Conservation (phyloP, 805 yeast species). For the Candida succiphila region DNA sequence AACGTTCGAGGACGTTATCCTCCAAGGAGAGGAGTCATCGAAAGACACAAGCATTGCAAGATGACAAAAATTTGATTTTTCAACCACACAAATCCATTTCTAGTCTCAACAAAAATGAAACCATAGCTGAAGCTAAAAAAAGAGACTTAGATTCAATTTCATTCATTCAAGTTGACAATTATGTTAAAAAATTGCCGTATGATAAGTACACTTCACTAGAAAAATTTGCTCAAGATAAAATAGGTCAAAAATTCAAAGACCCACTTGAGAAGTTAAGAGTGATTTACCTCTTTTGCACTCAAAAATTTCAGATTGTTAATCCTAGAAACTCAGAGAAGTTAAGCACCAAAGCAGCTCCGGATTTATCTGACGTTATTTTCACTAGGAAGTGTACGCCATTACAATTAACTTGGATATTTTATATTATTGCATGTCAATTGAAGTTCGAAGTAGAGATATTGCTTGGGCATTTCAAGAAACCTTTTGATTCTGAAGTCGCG, state of each 20-base stretch:
- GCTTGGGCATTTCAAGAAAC: constrained; percentile 75
- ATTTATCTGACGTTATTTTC: constrained; percentile 18
- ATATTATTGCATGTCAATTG: constrained; percentile 58
- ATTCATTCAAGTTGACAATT: constrained; percentile 32
- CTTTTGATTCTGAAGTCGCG: constrained; percentile 44
- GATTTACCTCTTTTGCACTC: constrained; percentile 50
- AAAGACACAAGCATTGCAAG: constrained; percentile 50
- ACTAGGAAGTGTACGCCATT: constrained; percentile 25
- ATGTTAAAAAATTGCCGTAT: constrained; percentile 25
- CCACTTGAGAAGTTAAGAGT: constrained; percentile 58
- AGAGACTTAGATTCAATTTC: constrained; percentile 14
- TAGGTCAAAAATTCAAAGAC: constrained; percentile 41
- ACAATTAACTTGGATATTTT: constrained; percentile 71
- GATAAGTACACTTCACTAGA: constrained; percentile 37
- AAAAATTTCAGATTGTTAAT: constrained; percentile 40
- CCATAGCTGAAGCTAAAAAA: constrained; percentile 5
- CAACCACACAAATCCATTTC: constrained; percentile 48
- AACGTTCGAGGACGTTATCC: constrained; percentile 64
- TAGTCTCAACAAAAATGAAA: constrained; percentile 38
- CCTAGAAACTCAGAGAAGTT: constrained; percentile 22
- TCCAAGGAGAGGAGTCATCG: constrained; percentile 61
- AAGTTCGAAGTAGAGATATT: constrained; percentile 70
- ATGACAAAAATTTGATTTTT: constrained; percentile 49
- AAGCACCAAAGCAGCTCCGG: constrained; percentile 21
- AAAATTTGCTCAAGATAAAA: constrained; percentile 42